A percentile compares a stretch with the other conserved stretches of the same genome.
Conservation (phyloP, 768 basidiomycete genomes). For the Daedaleopsis sinensis region DNA sequence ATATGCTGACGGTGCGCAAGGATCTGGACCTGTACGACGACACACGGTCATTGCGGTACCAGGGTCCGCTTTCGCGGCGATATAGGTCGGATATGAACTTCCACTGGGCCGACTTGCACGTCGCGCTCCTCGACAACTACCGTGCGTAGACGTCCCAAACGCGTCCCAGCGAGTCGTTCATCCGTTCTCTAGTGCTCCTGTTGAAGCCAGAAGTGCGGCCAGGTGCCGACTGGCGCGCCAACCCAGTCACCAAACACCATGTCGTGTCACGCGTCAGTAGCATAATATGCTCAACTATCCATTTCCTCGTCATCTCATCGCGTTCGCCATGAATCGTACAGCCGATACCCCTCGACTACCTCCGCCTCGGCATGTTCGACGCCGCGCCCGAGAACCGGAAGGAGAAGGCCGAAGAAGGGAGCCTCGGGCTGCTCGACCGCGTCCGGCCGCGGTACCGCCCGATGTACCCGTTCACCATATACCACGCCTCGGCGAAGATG, state of each 20-base stretch:
- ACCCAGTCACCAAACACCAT: constrained; percentile 49
- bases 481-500: constrained; percentile 61
- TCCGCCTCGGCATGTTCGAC: constrained; percentile 71
- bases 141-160: constrained; percentile 44
- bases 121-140: constrained; percentile 76
- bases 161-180: not conserved
- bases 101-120: constrained; percentile 67
- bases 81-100: constrained; percentile 60
- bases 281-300: not conserved
- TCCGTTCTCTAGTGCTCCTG: constrained; percentile 53
- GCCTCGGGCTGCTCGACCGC: constrained; percentile 49
- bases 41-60: constrained; percentile 69
- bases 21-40: constrained; percentile 84
- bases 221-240: constrained; percentile 34
- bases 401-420: constrained; percentile 61
- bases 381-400: constrained; percentile 62
- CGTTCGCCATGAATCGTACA: constrained; percentile 31
- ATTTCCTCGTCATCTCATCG: not conserved
- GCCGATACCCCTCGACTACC: constrained; percentile 81
- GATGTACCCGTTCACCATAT: constrained; percentile 78
- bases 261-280: constrained; percentile 67
- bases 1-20: constrained; percentile 39
- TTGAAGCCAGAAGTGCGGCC: constrained; percentile 55
- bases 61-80: constrained; percentile 63
- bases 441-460: constrained; percentile 54